Evolutionary conservation across 1,284 basidiomycete species (phyloP).

Genomic region (Gomphus bonarii): DNA sequence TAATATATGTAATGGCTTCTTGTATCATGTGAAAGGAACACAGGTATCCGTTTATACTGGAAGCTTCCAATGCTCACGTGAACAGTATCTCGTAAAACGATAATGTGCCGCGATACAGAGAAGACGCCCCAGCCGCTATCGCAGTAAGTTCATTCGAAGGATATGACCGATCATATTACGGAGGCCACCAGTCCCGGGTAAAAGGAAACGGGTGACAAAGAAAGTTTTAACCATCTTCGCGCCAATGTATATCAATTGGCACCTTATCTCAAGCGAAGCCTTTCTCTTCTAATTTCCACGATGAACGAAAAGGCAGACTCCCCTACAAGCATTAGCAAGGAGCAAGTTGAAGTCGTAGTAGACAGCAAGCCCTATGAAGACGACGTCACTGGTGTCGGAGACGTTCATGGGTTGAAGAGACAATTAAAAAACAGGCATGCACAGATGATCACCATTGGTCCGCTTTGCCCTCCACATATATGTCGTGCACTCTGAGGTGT

Average conservation of each 20-base stretch:
- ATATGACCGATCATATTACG: too few relatives aligned
- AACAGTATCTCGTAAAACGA: too few relatives aligned
- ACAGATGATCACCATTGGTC: conserved; percentile 11
- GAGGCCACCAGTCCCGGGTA: too few relatives aligned
- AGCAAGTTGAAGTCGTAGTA: background rate
- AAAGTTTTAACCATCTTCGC: too few relatives aligned
- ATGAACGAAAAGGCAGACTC: background rate
- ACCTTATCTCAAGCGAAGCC: background rate
- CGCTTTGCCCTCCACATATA: background rate
- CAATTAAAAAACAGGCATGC: conserved; percentile 9
- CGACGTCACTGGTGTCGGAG: background rate
- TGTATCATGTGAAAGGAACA: too few relatives aligned
- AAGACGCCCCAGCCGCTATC: too few relatives aligned
- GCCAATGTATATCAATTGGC: background rate
- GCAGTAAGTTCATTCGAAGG: too few relatives aligned
- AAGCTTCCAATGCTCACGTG: too few relatives aligned
- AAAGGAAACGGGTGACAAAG: too few relatives aligned
- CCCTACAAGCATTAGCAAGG: background rate
- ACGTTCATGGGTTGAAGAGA: conserved; percentile 1
- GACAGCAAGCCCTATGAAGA: background rate
- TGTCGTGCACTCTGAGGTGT: background rate
- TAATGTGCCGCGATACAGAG: too few relatives aligned
- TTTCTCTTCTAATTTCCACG: background rate
- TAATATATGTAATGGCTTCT: too few relatives aligned
- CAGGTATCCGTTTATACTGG: too few relatives aligned